These are phyloP conservation scores for Candida lessepsii DNA, from an alignment of 805 yeast genomes.

Conservation along the genomic window DNA sequence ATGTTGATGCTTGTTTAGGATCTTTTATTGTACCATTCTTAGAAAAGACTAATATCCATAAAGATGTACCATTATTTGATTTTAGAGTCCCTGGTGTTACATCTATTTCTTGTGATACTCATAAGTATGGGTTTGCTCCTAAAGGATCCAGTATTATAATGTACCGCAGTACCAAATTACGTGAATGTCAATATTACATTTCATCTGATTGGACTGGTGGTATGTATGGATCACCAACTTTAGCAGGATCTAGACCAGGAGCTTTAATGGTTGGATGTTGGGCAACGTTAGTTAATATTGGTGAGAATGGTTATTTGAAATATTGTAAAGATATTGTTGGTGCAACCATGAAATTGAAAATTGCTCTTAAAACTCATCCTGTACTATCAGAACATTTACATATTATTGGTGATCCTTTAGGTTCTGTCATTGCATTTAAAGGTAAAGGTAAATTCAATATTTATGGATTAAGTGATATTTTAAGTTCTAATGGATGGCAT, in stretches of 20 bases:
- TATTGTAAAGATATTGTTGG: conserved; percentile 65
- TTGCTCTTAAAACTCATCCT: conserved; percentile 42
- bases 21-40: conserved; percentile 85
- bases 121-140: conserved; percentile 97
- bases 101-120: conserved; percentile 98
- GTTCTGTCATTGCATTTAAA: conserved; percentile 79
- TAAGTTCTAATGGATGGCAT: conserved; percentile 82
- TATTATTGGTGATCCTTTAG: conserved; percentile 81
- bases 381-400: conserved; percentile 52
- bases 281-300: conserved; percentile 85
- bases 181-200: conserved; percentile 82
- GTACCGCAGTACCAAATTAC: conserved; percentile 69
- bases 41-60: conserved; percentile 55
- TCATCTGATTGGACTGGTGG: conserved; percentile 92
- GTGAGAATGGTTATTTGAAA: conserved; percentile 75
- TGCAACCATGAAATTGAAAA: conserved; percentile 59
- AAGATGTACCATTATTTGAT: conserved; percentile 61
- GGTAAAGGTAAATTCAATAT: conserved; percentile 54
- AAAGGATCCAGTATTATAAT: conserved; percentile 91
- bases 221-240: conserved; percentile 90
- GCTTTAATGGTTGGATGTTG: conserved; percentile 98
- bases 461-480: conserved; percentile 73
- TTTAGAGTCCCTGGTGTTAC: conserved; percentile 89
- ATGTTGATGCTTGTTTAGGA: conserved; percentile 95
- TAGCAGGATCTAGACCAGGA: conserved; percentile 97